Evolutionary conservation across 495 filamentous ascomycete genomes (phyloP), one percentile per base, ranked within the genome.

Genomic region (Aspergillus nanangensis): DNA sequence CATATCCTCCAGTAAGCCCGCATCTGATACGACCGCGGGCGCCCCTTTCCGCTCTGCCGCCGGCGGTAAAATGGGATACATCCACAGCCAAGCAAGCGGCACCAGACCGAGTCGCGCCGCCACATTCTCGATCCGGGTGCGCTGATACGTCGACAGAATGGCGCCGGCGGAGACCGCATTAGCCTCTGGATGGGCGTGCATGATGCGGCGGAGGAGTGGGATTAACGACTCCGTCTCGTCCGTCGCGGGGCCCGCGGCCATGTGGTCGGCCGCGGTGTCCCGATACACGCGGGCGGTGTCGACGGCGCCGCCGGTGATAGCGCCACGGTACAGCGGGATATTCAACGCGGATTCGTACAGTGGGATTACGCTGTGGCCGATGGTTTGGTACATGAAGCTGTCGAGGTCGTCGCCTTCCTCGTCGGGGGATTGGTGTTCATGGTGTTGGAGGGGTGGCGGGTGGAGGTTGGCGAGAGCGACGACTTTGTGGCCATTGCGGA

Each of bases 331-430:
- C 1, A 96, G 72, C 8, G 91, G 91, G 23, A 96, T 67, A 2
- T 72, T 75, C 3, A 96, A 81, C 2, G 87, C 88, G 23, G 76
- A 54, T 47, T 82, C 80, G 62, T 96, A 97, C 15, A 95, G 77
- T 5, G 92, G 93, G 38, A 96, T 85, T 15, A 96, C 67, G 41
- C 74, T 73, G 67, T 96, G 91, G 31, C 93, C 93, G 41, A 94
- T 87, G 1, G 94, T 97, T 71, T 98, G 93, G 75, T 96, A 98
- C 93, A 98, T 97, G 81, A 89, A 96, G 74, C 88, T 95, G 67
- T 98, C 86, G 52, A 93, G 77, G 65, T 94, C 90, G 47, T 82
- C 71, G 47, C 81, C 77, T 37, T 72, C 72, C 7, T 55, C 53
- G 19, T 52, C 55, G 15, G 53, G 47, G 4, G 34, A 43, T 25